phyloP scores from a whole-genome alignment of 371 early-diverging fungal species.

The Lichtheimia ramosa region DNA sequence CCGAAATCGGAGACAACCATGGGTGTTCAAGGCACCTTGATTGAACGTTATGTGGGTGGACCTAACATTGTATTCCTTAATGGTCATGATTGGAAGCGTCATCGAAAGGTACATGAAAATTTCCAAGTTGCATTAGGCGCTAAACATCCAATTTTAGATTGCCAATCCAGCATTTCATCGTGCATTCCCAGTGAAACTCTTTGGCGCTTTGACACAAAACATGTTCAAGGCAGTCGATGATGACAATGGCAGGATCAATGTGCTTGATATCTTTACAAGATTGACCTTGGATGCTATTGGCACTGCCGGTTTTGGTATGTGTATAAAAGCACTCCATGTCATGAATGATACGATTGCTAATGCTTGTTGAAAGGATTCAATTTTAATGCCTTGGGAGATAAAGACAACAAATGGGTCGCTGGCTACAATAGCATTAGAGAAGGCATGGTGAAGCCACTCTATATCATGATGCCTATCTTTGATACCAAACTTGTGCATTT shows the following conservation, averaged over 20 bases:
- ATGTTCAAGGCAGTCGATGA: slow-evolving; percentile 23
- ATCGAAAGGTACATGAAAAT: slow-evolving; percentile 16
- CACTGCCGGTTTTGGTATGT: slow-evolving; percentile 35
- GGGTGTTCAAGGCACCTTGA: slow-evolving; percentile 10
- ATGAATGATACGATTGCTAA: neutral
- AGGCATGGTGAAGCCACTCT: slow-evolving; percentile 16
- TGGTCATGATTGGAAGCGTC: slow-evolving; percentile 24
- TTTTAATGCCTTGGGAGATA: slow-evolving; percentile 23
- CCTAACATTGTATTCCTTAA: slow-evolving; percentile 22
- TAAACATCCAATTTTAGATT: slow-evolving; percentile 8
- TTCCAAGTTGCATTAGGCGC: neutral
- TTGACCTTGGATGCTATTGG: slow-evolving; percentile 44
- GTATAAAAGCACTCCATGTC: neutral
- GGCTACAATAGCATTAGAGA: slow-evolving; percentile 6
- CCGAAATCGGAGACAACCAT: slow-evolving; percentile 17
- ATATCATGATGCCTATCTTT: slow-evolving; percentile 23
- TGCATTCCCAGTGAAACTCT: slow-evolving; percentile 30
- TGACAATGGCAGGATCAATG: slow-evolving; percentile 5
- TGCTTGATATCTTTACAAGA: slow-evolving; percentile 18
- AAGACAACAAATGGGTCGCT: slow-evolving; percentile 7
- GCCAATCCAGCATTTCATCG: slow-evolving; percentile 46
- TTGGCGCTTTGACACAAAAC: slow-evolving; percentile 21
- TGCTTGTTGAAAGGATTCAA: slow-evolving; percentile 19
- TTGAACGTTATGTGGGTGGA: slow-evolving; percentile 14
- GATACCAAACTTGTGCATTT: slow-evolving; percentile 12